Base-by-base conservation (phyloP, 345 rosid species). In the Aquilaria malaccensis region DNA sequence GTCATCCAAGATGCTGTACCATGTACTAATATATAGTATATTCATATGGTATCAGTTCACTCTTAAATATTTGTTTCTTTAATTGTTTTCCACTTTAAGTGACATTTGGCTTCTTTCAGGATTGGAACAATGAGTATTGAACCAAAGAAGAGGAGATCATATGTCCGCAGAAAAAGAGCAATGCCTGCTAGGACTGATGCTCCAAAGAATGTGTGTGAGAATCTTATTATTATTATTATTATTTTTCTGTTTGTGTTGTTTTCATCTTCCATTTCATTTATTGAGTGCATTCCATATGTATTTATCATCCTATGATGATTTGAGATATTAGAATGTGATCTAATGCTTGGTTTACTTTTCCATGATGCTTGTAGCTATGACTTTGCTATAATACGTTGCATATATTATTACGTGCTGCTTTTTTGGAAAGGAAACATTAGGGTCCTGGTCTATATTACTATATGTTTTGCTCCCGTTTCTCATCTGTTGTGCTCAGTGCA, bases 61-160 rank as follows among this genome's bases (percentile, higher is more conserved):
- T 22, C 22, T 32, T 45, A 9, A 43, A 15, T 30, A 22, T 6
- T 56, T 58, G 10, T 59, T 2, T 33, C 1, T 43, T 53, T 2
- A 47, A n/a, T 43, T 1, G 29, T 64, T 13, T 10, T 49, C 37
- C 13, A 46, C 61, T 30, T 29, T 32, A 4, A 37, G 9, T 46
- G 51, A 10, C 2, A 1, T 47, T 69, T 33, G 67, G 48, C 51
- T 10, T 61, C n/a, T 13, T 31, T 58, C 65, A 80, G 84, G 84
- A 57, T 70, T 52, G 80, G 84, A 59, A 76, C 79, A 5, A 74
- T 72, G 79, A 45, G 75, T 54, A 13, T 50, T 0, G 47, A 72
- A 58, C 3, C 60, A 51, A 80, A 66, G 68, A 51, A 45, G 14
- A 59, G 76, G 59, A 77, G 64, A 60, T 43, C 63, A 41, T 10